Percentiles rank a stretch among this genome's conserved stretches.
Evolutionary conservation across 2,329 filamentous ascomycete species (phyloP).

Genomic region (Cytospora mali): DNA sequence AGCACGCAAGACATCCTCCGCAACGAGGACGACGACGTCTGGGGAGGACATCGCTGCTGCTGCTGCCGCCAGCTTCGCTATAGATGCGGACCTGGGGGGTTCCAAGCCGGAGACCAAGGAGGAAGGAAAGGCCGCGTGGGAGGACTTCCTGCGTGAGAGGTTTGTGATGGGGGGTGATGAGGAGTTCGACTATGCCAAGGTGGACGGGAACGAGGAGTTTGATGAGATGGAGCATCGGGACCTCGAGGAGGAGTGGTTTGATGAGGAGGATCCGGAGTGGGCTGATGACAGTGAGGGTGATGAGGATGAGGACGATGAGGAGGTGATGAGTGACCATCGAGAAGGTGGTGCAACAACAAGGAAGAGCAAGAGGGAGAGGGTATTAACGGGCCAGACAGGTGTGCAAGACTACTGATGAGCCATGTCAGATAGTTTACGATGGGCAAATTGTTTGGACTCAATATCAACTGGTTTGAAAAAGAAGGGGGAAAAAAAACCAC

Average conservation of each 20-base stretch:
- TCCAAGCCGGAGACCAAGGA: conserved; percentile 58
- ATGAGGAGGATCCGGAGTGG: conserved; percentile 74
- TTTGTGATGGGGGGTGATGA: conserved; percentile 75
- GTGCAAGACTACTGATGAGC: conserved; percentile 68
- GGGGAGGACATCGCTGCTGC: conserved; percentile 2
- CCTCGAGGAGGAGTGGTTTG: conserved; percentile 76
- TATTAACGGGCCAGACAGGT: conserved; percentile 63
- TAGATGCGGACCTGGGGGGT: conserved; percentile 50
- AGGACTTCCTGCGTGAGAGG: conserved; percentile 69
- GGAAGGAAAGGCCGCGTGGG: conserved; percentile 71
- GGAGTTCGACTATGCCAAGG: conserved; percentile 74
- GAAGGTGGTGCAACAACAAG: conserved; percentile 31
- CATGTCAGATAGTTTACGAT: background rate
- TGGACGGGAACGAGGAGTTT: conserved; percentile 73
- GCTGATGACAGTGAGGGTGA: conserved; percentile 42
- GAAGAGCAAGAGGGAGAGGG: conserved; percentile 30
- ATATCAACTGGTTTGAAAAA: background rate
- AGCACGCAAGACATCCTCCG: background rate
- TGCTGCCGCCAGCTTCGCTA: conserved; percentile 37
- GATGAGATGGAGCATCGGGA: conserved; percentile 66
- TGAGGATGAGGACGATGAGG: conserved; percentile 37
- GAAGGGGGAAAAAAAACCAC: no score
- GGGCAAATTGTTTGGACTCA: background rate
- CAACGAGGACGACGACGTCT: background rate
- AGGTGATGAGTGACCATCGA: conserved; percentile 24